phyloP scores from a whole-genome alignment of 441 rosid genomes.

The Gossypium davidsonii region DNA sequence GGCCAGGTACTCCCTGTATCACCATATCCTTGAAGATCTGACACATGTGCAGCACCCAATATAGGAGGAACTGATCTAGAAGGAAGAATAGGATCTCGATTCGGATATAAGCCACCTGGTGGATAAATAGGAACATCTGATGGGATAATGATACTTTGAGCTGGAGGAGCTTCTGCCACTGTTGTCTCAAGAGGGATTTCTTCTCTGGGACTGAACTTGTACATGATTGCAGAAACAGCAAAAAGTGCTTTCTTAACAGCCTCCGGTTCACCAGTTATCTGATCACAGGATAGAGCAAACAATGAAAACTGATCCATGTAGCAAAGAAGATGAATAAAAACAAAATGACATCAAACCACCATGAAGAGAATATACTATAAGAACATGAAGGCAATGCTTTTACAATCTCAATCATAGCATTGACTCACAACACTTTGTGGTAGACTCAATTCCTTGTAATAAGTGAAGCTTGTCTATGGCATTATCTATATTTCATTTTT shows the following conservation, averaged over 20 bases:
- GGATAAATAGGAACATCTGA: slow-evolving; percentile 80
- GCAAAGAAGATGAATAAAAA: background rate
- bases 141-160: slow-evolving; percentile 77
- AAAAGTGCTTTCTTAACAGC: slow-evolving; percentile 79
- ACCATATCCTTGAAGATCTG: slow-evolving; percentile 64
- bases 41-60: slow-evolving; percentile 53
- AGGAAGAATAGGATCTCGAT: slow-evolving; percentile 50
- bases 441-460: background rate
- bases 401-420: background rate
- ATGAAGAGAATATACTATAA: background rate
- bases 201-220: slow-evolving; percentile 78
- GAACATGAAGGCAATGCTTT: background rate
- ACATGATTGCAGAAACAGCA: slow-evolving; percentile 84
- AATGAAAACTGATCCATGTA: background rate
- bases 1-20: slow-evolving; percentile 68
- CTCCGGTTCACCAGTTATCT: slow-evolving; percentile 78
- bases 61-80: slow-evolving; percentile 60
- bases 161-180: slow-evolving; percentile 58
- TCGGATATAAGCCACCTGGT: slow-evolving; percentile 60
- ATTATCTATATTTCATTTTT: background rate
- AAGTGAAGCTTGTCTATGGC: background rate
- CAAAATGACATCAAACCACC: background rate
- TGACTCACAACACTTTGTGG: background rate
- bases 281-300: slow-evolving; percentile 8
- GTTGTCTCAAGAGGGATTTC: slow-evolving; percentile 78